Base-by-base conservation (phyloP, 192 early-diverging fungal species). In the Coemansia sp. region DNA sequence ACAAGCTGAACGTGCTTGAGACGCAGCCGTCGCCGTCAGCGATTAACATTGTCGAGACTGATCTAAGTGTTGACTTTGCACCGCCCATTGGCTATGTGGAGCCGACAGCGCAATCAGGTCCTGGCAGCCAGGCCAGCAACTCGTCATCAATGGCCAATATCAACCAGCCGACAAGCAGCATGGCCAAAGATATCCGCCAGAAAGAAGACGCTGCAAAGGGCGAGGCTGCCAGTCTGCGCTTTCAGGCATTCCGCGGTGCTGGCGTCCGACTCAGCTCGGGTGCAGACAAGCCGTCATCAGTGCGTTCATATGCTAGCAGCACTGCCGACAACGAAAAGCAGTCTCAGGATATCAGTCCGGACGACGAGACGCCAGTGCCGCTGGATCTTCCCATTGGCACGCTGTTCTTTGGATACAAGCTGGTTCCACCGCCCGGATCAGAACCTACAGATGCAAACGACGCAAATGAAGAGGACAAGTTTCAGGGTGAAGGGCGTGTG, bases 31-130 rank as follows among this genome's bases (percentile, higher is more conserved):
- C 73, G 3, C 85, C 85, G 5, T 79, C 83, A 6, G 97, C 92
- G 15, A 92, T 98, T 56, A 93, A 90, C 31, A 92, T 99, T 61
- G 86, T 97, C 23, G 97, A 99, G 71, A 98, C 96, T 0, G 97
- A 99, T 84, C 70, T 99, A 40, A 94, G 96, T 63, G 94, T 95
- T 1, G 97, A 99, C 60, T 98, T 99, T 82, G 97, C 92, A 0
- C 84, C 97, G 12, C 97, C 97, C 6, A 73, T 97, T 2, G 97
- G 97, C 3, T 99, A 99, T 72, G 86, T 90, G 15, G 97, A 99
- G 73, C 94, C 94, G 12, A 70, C 71, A 25, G 49, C 67, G 6
- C 60, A 24, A 21, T 51, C 58, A 8, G 40, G 40, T 31, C 1
- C 31, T 31, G 31, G 31, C 5, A 44, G 64, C 51, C 47, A 72